phyloP scores from a whole-genome alignment of 352 stramenopile genomes.

The Globisporangium acanthophoron region DNA sequence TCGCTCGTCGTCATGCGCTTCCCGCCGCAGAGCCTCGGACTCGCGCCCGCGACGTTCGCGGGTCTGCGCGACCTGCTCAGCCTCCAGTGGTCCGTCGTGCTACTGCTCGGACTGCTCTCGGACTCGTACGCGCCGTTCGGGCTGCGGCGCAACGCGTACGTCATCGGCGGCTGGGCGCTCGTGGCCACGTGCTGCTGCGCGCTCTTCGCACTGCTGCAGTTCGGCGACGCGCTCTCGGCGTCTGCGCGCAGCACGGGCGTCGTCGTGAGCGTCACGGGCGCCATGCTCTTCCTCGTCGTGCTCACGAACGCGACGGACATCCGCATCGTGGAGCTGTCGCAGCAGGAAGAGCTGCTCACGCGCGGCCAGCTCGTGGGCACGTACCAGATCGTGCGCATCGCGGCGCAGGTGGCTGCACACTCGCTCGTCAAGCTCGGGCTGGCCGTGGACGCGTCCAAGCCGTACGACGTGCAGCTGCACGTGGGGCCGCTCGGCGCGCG shows the following conservation, averaged over 20 bases:
- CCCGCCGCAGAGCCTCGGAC: conserved; percentile 4
- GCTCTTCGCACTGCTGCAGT: conserved; percentile 26
- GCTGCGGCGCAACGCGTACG: conserved; percentile 7
- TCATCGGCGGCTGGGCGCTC: conserved; percentile 31
- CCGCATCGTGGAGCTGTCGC: conserved; percentile 38
- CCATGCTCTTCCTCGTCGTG: conserved; percentile 26
- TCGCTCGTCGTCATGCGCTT: conserved; percentile 14
- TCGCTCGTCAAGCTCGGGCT: conserved; percentile 16
- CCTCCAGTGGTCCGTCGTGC: conserved; percentile 28
- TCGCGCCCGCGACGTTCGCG: not conserved
- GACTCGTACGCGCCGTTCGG: conserved; percentile 22
- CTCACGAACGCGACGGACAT: conserved; percentile 30
- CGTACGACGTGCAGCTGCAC: conserved; percentile 2
- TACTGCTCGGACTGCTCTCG: conserved; percentile 27
- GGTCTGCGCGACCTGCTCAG: conserved; percentile 19
- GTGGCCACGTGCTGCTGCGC: conserved; percentile 18
- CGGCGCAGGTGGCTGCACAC: conserved; percentile 17
- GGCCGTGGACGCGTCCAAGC: not conserved
- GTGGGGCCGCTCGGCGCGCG: conserved; percentile 12
- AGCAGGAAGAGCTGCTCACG: conserved; percentile 27
- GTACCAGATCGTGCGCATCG: conserved; percentile 32
- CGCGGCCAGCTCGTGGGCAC: conserved; percentile 24
- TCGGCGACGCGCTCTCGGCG: conserved; percentile 3
- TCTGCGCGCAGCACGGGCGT: conserved; percentile 2
- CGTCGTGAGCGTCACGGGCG: conserved; percentile 12